Conservation (phyloP, 441 rosid genomes). For the Brassica hybrid region DNA sequence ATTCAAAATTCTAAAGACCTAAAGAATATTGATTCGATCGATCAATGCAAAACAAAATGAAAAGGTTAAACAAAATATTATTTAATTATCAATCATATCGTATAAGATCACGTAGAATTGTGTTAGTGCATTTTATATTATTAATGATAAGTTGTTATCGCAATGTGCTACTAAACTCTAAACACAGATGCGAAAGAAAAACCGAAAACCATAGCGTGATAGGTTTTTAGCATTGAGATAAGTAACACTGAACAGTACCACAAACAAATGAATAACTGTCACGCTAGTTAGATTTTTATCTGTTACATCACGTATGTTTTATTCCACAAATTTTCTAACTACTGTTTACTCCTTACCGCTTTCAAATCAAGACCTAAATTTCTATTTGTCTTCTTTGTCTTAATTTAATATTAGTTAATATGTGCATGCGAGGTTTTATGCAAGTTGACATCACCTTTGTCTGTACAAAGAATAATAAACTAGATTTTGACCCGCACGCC, state of each 20-base stretch:
- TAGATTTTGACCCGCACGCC: too few relatives aligned
- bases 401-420: not conserved
- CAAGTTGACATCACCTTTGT: constrained; percentile 33
- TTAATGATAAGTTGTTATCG: constrained; percentile 1
- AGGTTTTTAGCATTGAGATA: not conserved
- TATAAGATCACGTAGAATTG: constrained; percentile 13
- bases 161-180: not conserved
- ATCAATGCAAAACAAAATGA: not conserved
- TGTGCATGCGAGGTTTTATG: constrained; percentile 32
- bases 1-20: not conserved
- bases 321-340: not conserved
- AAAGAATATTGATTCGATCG: not conserved
- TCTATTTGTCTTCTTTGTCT: constrained; percentile 35
- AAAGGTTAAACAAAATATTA: not conserved
- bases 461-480: constrained; percentile 13
- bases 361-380: constrained; percentile 44
- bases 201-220: not conserved
- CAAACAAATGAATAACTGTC: not conserved
- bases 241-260: not conserved
- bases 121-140: not conserved
- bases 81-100: not conserved
- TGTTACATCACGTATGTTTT: not conserved
- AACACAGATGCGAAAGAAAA: constrained; percentile 3
- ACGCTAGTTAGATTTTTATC: not conserved
- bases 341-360: constrained; percentile 1